phyloP scores from a whole-genome alignment of 2,329 filamentous ascomycete genomes.

The Cercospora sp. region DNA sequence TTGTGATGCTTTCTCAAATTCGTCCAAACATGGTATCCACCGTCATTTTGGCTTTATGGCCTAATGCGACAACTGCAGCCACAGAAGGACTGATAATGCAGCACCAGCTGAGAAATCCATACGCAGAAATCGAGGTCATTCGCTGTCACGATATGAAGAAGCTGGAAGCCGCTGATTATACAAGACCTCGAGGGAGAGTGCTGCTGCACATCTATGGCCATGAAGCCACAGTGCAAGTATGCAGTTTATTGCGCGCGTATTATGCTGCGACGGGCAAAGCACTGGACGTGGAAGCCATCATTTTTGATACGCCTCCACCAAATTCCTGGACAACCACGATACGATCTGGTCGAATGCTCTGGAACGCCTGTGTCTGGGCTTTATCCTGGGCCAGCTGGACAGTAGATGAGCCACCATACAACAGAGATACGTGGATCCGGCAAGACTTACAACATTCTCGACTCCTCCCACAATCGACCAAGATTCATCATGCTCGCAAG shows the following conservation, averaged over 20 bases:
- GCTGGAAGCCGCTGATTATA: neutral
- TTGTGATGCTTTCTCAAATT: neutral
- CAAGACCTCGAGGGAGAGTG: neutral
- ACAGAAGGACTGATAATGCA: neutral
- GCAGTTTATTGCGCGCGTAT: constrained; percentile 11
- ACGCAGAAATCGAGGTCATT: constrained; percentile 9
- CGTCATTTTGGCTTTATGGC: constrained; percentile 16
- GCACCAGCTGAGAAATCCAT: constrained; percentile 7
- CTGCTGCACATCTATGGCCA: constrained; percentile 14
- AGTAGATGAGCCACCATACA: constrained; percentile 6
- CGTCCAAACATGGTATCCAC: neutral
- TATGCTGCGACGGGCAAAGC: constrained; percentile 5
- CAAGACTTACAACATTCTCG: constrained; percentile 11
- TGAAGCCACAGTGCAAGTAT: constrained; percentile 11
- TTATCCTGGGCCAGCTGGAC: neutral
- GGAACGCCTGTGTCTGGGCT: neutral
- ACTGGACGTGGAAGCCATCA: constrained; percentile 11
- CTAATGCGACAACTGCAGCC: neutral
- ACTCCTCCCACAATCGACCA: constrained; percentile 4
- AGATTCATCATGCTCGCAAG: neutral
- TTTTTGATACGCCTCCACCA: constrained; percentile 16
- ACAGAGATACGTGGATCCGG: constrained; percentile 13
- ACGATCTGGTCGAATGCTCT: constrained; percentile 5
- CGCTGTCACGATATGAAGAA: neutral
- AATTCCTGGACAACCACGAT: neutral